A percentile compares a stretch with the other conserved stretches of the same genome.
These are phyloP conservation scores for Calonectria multiphialidica DNA, from an alignment of 2,329 filamentous ascomycete genomes.

Conservation along the genomic window DNA sequence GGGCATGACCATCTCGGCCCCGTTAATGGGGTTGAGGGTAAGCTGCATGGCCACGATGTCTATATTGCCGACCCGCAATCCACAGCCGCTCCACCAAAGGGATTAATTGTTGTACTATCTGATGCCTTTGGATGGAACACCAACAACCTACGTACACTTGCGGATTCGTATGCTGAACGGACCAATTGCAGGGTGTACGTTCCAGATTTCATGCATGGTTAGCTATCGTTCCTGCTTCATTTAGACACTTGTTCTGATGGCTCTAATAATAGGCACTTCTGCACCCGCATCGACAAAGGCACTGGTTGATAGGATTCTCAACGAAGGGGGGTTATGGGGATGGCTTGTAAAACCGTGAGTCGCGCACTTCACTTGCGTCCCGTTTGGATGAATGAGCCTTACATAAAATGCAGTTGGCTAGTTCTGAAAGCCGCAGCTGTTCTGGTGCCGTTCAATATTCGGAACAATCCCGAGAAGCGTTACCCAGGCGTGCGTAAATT, in stretches of 20 bases:
- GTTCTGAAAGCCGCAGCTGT: background rate
- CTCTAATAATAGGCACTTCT: background rate
- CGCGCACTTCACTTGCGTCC: no score
- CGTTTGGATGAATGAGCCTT: background rate
- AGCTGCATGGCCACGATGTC: background rate
- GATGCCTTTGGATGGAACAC: background rate
- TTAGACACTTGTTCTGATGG: no score
- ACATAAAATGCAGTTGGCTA: background rate
- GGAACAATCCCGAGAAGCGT: background rate
- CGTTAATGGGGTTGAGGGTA: background rate
- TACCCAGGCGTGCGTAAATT: background rate
- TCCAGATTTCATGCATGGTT: background rate
- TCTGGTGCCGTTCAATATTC: background rate
- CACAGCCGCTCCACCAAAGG: background rate
- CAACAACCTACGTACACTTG: background rate
- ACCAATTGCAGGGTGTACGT: background rate
- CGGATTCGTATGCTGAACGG: background rate
- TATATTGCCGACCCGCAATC: background rate
- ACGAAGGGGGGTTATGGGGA: background rate
- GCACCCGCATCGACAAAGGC: background rate
- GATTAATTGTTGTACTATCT: background rate
- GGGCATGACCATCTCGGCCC: background rate
- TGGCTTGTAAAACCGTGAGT: background rate
- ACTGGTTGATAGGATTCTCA: background rate
- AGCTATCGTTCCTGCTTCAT: background rate